Base-by-base conservation (phyloP, 2,329 filamentous ascomycete genomes). In the Fusarium pseudonygamai region DNA sequence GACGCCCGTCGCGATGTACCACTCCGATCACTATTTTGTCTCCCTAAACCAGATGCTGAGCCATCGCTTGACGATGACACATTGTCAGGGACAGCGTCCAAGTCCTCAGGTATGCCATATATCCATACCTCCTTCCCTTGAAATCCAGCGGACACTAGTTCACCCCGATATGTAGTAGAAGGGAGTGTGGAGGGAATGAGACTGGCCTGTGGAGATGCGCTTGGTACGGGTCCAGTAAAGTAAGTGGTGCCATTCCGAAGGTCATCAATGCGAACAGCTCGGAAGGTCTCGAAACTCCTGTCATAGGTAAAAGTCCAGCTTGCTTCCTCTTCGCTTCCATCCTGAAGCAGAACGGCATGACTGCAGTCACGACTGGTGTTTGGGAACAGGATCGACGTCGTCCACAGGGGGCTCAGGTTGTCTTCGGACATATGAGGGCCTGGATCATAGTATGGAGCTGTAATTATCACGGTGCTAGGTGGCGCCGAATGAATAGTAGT, bases 341-440 rank as follows among this genome's bases (percentile, higher is more conserved):
- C 85, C 73, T 90, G 89, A 22, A 96, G 84, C 50, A 96, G 81
- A 3, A 93, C 90, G 26, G 93, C 92, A 81, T 95, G 93, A 74
- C 92, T 94, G 78, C 93, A 95, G 73, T 93, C 92, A 56, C 90
- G 89, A 74, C 91, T 94, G n/a, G 90, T 92, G 75, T 95, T 93
- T 7, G 93, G 93, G 64, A 96, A 96, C 7, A 96, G 84, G 50
- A 96, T 95, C 39, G 94, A 95, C 1, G 93, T 94, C 12, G 93
- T 96, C 93, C 93, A 96, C 78, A 96, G 87, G 30, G 91, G 89
- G 79, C 91, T 93, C 69, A 94, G 87, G 70, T 91, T 88, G 65
- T 93, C 90, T 66, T 92, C 90, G 18, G 85, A 87, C 71, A 92
- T 85, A 56, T 90, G 87, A 73, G 89, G 89, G 40, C 91, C 91